phyloP scores from a whole-genome alignment of 441 rosid genomes.

The Adansonia rubrostipa region DNA sequence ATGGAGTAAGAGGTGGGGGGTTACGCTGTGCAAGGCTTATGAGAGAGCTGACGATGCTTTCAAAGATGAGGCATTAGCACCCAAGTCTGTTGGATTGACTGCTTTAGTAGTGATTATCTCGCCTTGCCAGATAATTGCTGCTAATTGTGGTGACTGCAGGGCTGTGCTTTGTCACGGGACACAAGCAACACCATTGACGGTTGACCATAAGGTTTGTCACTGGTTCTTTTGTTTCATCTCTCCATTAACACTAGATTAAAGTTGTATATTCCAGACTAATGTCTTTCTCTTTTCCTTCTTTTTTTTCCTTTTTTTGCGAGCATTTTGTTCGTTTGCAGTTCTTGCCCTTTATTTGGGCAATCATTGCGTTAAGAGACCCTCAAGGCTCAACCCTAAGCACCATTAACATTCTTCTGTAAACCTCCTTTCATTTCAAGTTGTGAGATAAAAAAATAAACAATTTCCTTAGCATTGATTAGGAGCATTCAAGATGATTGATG shows the following conservation, averaged over 20 bases:
- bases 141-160: constrained; percentile 16
- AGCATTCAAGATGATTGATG: background rate
- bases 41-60: constrained; percentile 12
- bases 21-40: constrained; percentile 6
- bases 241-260: background rate
- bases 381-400: background rate
- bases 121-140: constrained; percentile 17
- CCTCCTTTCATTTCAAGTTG: background rate
- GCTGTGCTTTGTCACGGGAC: constrained; percentile 20
- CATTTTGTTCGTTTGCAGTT: background rate
- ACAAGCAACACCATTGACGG: background rate
- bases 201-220: constrained; percentile 14
- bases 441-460: background rate
- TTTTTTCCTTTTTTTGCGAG: too few species aligned
- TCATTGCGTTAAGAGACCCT: background rate
- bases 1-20: constrained; percentile 15
- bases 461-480: background rate
- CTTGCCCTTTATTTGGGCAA: background rate
- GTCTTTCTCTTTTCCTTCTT: background rate
- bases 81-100: background rate
- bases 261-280: background rate
- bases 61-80: constrained; percentile 6
- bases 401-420: background rate
- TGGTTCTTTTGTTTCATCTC: background rate
- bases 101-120: constrained; percentile 7